Evolutionary conservation across 108 stramenopile genomes (phyloP), one percentile per base, ranked within the genome.

Genomic region (Pelagomonas calceolata): DNA sequence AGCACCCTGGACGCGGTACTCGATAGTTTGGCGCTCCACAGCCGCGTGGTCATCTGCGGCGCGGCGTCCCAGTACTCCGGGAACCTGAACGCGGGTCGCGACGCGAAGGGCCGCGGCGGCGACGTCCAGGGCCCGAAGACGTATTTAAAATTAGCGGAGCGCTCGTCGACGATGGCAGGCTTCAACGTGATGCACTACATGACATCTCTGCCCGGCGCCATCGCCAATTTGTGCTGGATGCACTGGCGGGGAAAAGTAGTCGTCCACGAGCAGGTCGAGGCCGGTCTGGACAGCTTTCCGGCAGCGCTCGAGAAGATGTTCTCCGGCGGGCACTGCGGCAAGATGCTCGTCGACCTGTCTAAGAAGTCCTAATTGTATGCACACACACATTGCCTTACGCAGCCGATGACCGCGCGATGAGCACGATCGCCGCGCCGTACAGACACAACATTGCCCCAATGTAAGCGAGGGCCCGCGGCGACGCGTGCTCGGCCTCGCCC

Each of bases 1-100:
- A 32, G 36, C 0, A 79, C 69, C 4, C 70, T 85, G 44, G 78
- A 83, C 30, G 44, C 35, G 4, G 39, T 81, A 0, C 46, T 85
- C 4, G 26, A 36, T 17, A 32, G 36, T 34, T 81, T 85, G 66
- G 81, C 81, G 70, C 68, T 32, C 26, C 30, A 36, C 18, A 74
- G 44, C 16, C 66, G 85, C 4, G 63, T 83, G 29, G 85, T 81
- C 46, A 68, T 86, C 65, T 85, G 85, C 65, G 85, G 85, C 30
- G 85, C 85, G 31, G 74, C 80, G 15, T 71, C 69, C 46, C 79
- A 80, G 66, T 85, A 85, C 70, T 69, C 76, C 30, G 80, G 80
- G 4, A 77, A 74, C 46, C 36, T 81, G 36, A 72, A 76, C 35
- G 70, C 67, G 39, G 39, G 39, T 12, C 39, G 39, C 39, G 39